Base-by-base conservation (phyloP, 164 flowering plant genomes). In the Dillenia turbinata region DNA sequence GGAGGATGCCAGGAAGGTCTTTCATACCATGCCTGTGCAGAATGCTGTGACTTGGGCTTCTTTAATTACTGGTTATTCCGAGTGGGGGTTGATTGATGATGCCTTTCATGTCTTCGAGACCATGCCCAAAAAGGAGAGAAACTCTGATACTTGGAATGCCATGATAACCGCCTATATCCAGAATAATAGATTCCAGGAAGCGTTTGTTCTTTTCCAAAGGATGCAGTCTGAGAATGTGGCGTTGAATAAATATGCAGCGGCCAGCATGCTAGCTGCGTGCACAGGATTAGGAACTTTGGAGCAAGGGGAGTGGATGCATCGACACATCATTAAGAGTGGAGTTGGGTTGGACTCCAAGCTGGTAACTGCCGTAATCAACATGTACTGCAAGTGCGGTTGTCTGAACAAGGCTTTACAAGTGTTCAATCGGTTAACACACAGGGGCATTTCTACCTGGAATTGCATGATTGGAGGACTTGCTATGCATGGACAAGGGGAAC, bases 321-420 rank as follows among this genome's bases (percentile, higher is more conserved):
- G 57, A 49, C 60, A 72, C n/a, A 69, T 84, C 6, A 55, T 69
- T 63, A 76, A 66, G 48, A 70, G 67, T 48, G 82, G 73, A 54
- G 72, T 86, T 51, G 76, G 80, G 53, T 5, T 79, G 24, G 89
- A 86, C 54, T 47, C 78, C 6, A 79, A 75, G 61, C 78, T 83
- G 47, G 83, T 78, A n/a, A 74, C 83, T 14, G 66, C 82, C 0
- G 45, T 83, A 12, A 75, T 81, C 8, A 87, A 84, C 65, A 82
- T 82, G 92, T 86, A 79, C 45, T 86, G 84, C 63, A 86, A 84
- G 70, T 86, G 92, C 59, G 88, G 92, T 12, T 73, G 77, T 63
- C 11, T 86, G 53, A 80, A 82, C 11, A 76, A 77, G 61, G 88
- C 83, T n/a, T 69, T 77, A 45, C 77, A 76, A 62, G 66, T 74